Conservation (phyloP, 306 rosid genomes). For the Carpinus viminea region DNA sequence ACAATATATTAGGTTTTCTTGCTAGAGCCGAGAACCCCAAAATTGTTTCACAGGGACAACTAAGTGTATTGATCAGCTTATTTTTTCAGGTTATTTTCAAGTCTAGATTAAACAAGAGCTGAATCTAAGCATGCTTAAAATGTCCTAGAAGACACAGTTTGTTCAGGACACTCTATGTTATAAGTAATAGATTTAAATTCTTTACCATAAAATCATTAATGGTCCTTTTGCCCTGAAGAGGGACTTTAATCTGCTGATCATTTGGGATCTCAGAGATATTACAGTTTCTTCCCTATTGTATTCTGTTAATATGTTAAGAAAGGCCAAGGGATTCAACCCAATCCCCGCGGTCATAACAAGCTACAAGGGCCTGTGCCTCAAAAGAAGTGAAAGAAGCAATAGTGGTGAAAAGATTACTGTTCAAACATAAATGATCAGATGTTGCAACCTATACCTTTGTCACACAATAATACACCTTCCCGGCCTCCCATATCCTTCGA, state of each 20-base stretch:
- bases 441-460: constrained; percentile 68
- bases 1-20: background rate
- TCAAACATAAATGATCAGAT: constrained; percentile 3
- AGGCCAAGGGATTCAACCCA: background rate
- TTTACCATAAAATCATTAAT: background rate
- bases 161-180: background rate
- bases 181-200: background rate
- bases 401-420: constrained; percentile 11
- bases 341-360: constrained; percentile 10
- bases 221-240: background rate
- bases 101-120: background rate
- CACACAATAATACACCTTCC: constrained; percentile 82
- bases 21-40: too few species aligned
- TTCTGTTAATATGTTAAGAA: background rate
- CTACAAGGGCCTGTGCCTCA: background rate
- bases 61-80: background rate
- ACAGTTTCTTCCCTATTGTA: background rate
- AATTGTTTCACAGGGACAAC: background rate
- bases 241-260: background rate
- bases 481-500: constrained; percentile 97
- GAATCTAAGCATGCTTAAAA: background rate
- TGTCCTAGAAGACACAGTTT: background rate
- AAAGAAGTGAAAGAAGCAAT: constrained; percentile 25
- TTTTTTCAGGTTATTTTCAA: background rate
- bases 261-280: background rate